Conservation (phyloP, 257 asterid genomes). For the Fraxinus quadrangulata region DNA sequence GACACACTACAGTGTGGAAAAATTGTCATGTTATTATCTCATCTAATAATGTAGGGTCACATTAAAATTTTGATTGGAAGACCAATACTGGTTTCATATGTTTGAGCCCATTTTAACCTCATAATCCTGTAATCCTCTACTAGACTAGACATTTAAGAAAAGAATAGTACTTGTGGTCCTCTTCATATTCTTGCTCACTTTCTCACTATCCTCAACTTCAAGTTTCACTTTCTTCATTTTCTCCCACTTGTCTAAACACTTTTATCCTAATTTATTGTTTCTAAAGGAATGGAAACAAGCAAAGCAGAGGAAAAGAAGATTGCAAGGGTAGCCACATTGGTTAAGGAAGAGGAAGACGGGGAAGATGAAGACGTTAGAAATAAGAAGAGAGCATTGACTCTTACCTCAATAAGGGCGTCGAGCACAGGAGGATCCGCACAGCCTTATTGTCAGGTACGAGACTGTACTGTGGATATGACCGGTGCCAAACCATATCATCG, state of each 20-base stretch:
- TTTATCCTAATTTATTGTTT: conserved; percentile 27
- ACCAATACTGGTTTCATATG: conserved; percentile 14
- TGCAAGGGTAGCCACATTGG: conserved; percentile 37
- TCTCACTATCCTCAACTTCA: conserved; percentile 36
- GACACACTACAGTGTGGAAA: conserved; percentile 13
- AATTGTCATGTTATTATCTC: conserved; percentile 28
- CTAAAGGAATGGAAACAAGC: conserved; percentile 55
- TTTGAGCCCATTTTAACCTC: conserved; percentile 40
- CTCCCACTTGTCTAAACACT: conserved; percentile 21
- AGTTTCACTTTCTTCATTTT: conserved; percentile 40
- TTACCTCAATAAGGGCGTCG: conserved; percentile 41
- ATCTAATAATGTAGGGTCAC: conserved; percentile 38
- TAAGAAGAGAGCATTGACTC: conserved; percentile 49
- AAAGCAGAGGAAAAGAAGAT: conserved; percentile 60
- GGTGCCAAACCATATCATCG: conserved; percentile 75
- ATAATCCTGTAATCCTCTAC: conserved; percentile 39
- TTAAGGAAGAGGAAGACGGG: conserved; percentile 54
- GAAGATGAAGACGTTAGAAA: conserved; percentile 59
- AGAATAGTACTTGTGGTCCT: conserved; percentile 75
- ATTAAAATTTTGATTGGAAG: conserved; percentile 35
- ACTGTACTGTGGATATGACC: conserved; percentile 64
- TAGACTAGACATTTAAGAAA: conserved; percentile 40
- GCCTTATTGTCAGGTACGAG: conserved; percentile 67
- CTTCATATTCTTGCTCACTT: conserved; percentile 41
- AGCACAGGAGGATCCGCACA: conserved; percentile 49